Percentiles rank a stretch among this genome's conserved stretches.
Conservation (phyloP, 140 eudicot species). For the Cichorium intybus region DNA sequence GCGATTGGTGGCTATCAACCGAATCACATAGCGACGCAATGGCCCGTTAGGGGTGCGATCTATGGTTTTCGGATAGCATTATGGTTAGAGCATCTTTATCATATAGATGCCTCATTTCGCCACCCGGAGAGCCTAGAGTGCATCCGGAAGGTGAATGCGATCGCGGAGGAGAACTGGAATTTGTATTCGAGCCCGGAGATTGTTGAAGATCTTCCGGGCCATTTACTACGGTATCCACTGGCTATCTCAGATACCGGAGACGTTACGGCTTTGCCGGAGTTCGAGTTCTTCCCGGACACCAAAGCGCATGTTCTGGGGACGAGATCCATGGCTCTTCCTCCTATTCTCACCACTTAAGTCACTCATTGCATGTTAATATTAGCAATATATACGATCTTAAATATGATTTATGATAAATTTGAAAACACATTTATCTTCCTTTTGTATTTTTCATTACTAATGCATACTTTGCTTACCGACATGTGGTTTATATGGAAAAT, state of each 20-base stretch:
- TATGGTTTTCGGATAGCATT: constrained; percentile 53
- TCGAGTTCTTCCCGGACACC: constrained; percentile 73
- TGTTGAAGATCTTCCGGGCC: constrained; percentile 50
- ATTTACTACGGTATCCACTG: constrained; percentile 68
- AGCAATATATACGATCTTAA: neutral
- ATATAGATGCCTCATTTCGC: constrained; percentile 19
- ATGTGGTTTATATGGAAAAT: too few relatives aligned
- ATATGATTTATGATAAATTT: neutral
- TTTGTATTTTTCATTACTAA: neutral
- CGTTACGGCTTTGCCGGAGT: constrained; percentile 43
- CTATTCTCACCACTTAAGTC: constrained; percentile 59
- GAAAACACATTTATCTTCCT: neutral
- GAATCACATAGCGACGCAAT: constrained; percentile 26
- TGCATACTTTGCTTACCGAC: too few relatives aligned
- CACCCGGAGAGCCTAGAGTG: constrained; percentile 58
- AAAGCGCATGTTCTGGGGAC: constrained; percentile 64
- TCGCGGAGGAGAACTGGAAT: constrained; percentile 59
- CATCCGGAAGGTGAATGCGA: constrained; percentile 38
- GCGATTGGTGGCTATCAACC: constrained; percentile 87
- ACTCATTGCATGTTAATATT: neutral
- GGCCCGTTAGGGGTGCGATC: constrained; percentile 40
- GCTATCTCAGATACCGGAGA: constrained; percentile 41
- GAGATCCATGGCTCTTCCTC: constrained; percentile 48
- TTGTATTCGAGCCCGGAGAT: constrained; percentile 39
- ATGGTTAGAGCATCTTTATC: constrained; percentile 67